Percentiles rank a stretch among this genome's conserved stretches.
Conservation (phyloP, 164 flowering plant genomes). For the Stephania yunnanensis region DNA sequence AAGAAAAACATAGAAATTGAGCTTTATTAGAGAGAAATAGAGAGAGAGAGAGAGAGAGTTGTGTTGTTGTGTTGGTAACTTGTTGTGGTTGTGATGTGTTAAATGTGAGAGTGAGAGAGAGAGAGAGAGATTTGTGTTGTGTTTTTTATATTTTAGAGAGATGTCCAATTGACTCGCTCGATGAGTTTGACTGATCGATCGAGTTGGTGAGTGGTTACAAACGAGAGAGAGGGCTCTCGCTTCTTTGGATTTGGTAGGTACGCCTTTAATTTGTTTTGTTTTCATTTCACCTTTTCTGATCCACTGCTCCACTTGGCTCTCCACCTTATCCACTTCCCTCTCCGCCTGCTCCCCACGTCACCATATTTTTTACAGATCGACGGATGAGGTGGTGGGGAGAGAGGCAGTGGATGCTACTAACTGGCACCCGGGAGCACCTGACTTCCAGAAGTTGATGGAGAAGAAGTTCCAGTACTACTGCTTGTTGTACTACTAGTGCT, state of each 20-base stretch:
- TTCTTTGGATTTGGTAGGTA: constrained; percentile 7
- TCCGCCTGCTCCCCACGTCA: no score
- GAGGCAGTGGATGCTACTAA: not conserved
- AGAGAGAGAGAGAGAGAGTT: not conserved
- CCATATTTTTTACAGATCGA: no score
- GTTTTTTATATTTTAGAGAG: no score
- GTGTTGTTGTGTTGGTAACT: constrained; percentile 2
- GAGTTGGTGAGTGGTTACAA: not conserved
- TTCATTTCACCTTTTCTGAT: not conserved
- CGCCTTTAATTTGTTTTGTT: not conserved
- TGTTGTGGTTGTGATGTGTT: no score
- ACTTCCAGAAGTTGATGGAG: not conserved
- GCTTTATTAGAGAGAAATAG: no score
- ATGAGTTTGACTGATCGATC: no score
- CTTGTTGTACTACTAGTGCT: no score
- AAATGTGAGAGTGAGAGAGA: no score
- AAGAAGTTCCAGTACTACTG: not conserved
- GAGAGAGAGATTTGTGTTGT: no score
- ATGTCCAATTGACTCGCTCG: no score
- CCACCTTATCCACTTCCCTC: not conserved
- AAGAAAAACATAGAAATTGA: not conserved
- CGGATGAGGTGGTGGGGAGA: no score
- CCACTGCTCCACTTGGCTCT: not conserved
- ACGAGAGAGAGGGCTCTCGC: not conserved
- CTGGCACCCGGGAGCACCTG: not conserved